These are phyloP conservation scores for Paramecium tetraurelia DNA, from an alignment of 73 alveolate species.

Conservation along the genomic window DNA sequence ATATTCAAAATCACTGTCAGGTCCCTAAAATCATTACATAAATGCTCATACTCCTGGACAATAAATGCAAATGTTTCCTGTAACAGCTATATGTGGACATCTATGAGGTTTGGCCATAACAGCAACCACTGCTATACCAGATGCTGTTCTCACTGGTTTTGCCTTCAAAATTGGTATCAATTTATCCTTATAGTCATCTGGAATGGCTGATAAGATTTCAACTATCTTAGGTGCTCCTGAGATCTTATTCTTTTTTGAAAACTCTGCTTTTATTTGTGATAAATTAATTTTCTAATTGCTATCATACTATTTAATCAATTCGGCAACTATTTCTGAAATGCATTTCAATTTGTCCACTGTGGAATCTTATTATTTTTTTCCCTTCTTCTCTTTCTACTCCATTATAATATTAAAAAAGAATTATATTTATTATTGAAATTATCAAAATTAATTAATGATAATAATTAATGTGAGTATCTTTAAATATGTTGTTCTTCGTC, in stretches of 20 bases:
- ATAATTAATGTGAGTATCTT: neutral
- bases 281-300: constrained; percentile 71
- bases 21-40: constrained; percentile 71
- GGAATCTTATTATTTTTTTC: constrained; percentile 67
- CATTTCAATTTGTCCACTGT: constrained; percentile 84
- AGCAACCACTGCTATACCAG: constrained; percentile 99
- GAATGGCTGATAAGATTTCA: constrained; percentile 94
- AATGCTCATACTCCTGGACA: constrained; percentile 92
- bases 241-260: constrained; percentile 87
- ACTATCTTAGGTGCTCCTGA: constrained; percentile 94
- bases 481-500: neutral
- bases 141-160: constrained; percentile 97
- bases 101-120: constrained; percentile 99
- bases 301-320: constrained; percentile 81
- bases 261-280: constrained; percentile 78
- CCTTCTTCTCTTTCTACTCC: constrained; percentile 44
- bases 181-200: constrained; percentile 89
- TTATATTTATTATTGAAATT: neutral
- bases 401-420: neutral
- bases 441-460: neutral
- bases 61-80: constrained; percentile 97
- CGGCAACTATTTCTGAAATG: constrained; percentile 87
- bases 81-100: constrained; percentile 98
- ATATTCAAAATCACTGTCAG: constrained; percentile 98
- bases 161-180: constrained; percentile 93